Evolutionary conservation across 768 basidiomycete species (phyloP).

Genomic region (Mycena alexandri): DNA sequence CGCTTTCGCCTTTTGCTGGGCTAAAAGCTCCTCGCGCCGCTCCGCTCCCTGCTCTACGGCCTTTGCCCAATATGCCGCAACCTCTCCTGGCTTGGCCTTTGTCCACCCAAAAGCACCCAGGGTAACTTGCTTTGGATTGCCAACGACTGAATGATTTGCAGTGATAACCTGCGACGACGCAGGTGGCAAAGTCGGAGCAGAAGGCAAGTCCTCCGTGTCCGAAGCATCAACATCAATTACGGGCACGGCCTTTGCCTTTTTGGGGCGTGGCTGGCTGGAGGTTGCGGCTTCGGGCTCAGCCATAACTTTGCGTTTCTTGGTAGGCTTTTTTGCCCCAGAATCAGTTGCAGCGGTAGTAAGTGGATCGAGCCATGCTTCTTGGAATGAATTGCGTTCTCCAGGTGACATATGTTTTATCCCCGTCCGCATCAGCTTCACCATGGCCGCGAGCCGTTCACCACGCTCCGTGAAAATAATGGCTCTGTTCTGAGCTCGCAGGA

Average conservation of each 20-base stretch:
- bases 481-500: background rate
- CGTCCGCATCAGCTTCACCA: slow-evolving; percentile 6
- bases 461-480: background rate
- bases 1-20: background rate
- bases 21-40: background rate
- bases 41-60: background rate
- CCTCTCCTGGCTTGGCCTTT: background rate
- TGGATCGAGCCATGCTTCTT: slow-evolving; percentile 9
- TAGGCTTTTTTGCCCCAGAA: slow-evolving; percentile 7
- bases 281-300: background rate
- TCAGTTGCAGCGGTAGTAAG: slow-evolving; percentile 8
- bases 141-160: background rate
- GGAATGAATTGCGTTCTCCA: slow-evolving; percentile 9
- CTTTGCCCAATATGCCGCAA: slow-evolving; percentile 3
- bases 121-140: slow-evolving; percentile 1
- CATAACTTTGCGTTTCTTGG: slow-evolving; percentile 5
- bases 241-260: too few species aligned
- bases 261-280: background rate
- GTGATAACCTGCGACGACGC: too few species aligned
- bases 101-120: background rate
- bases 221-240: too few species aligned
- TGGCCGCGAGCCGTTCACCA: background rate
- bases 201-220: too few species aligned
- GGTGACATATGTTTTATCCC: slow-evolving; percentile 7
- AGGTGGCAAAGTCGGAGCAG: too few species aligned